Percentiles rank a stretch among this genome's conserved stretches.
Evolutionary conservation across 345 rosid species (phyloP).

Genomic region (Populus deltoides): DNA sequence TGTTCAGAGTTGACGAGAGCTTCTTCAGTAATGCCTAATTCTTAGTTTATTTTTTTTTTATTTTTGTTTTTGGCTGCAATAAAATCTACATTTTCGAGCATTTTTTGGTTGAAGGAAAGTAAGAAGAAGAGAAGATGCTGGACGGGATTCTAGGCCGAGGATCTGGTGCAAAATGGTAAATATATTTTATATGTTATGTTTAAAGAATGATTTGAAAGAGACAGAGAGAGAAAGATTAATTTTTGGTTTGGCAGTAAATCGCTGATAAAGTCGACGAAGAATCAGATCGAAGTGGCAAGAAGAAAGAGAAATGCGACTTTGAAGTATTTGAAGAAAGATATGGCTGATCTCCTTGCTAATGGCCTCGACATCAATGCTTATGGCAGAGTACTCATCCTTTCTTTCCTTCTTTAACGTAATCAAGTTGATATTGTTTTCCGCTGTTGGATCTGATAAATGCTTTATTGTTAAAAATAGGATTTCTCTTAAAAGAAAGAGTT

Average conservation of each 20-base stretch:
- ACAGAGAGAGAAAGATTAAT: not conserved
- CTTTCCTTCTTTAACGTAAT: not conserved
- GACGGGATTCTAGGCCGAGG: slow-evolving; percentile 88
- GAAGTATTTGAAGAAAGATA: slow-evolving; percentile 78
- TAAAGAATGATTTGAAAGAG: too few relatives aligned
- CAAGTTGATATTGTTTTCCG: not conserved
- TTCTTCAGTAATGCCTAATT: too few relatives aligned
- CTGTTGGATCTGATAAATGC: slow-evolving; percentile 9
- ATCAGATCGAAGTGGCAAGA: slow-evolving; percentile 80
- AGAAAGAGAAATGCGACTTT: slow-evolving; percentile 81
- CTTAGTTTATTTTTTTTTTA: too few relatives aligned
- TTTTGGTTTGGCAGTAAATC: slow-evolving; percentile 50
- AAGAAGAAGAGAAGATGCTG: slow-evolving; percentile 49
- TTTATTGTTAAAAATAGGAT: too few relatives aligned
- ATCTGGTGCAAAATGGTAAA: slow-evolving; percentile 67
- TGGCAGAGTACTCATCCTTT: slow-evolving; percentile 50
- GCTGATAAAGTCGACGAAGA: slow-evolving; percentile 68
- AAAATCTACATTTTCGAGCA: too few relatives aligned
- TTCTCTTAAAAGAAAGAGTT: too few relatives aligned
- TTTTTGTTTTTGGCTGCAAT: too few relatives aligned
- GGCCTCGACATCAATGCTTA: slow-evolving; percentile 82
- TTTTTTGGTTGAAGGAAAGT: too few relatives aligned
- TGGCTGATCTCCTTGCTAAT: slow-evolving; percentile 83
- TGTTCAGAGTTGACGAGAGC: too few relatives aligned
- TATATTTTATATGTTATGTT: not conserved